phyloP scores from a whole-genome alignment of 495 filamentous ascomycete species.

The Aspergillus ellipticus region DNA sequence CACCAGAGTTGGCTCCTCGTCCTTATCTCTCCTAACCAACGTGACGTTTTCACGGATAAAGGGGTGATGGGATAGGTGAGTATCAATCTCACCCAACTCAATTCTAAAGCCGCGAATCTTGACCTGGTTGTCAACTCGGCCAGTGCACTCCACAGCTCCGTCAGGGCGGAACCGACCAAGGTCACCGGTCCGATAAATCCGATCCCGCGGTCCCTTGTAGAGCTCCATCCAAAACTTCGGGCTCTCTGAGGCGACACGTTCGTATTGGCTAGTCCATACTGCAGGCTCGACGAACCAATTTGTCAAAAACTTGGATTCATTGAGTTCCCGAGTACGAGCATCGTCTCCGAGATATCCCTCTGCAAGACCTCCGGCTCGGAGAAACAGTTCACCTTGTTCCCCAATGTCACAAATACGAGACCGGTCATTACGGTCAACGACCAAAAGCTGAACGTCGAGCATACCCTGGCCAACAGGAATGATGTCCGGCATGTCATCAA shows the following conservation, averaged over 20 bases:
- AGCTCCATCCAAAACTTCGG: slow-evolving; percentile 66
- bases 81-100: slow-evolving; percentile 92
- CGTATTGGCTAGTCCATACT: slow-evolving; percentile 65
- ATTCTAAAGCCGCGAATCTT: slow-evolving; percentile 96
- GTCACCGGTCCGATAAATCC: slow-evolving; percentile 82
- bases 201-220: slow-evolving; percentile 80
- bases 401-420: slow-evolving; percentile 72
- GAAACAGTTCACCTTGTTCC: slow-evolving; percentile 83
- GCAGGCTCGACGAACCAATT: slow-evolving; percentile 86
- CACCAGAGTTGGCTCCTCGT: slow-evolving; percentile 86
- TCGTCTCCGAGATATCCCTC: slow-evolving; percentile 71
- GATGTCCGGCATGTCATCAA: slow-evolving; percentile 71
- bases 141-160: slow-evolving; percentile 71
- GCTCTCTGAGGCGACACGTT: slow-evolving; percentile 33
- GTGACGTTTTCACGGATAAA: slow-evolving; percentile 86
- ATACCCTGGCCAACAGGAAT: slow-evolving; percentile 89
- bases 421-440: slow-evolving; percentile 76
- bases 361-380: slow-evolving; percentile 83
- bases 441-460: slow-evolving; percentile 87
- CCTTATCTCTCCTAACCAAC: slow-evolving; percentile 77
- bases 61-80: slow-evolving; percentile 70
- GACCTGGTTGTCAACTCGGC: slow-evolving; percentile 84
- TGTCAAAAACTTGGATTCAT: slow-evolving; percentile 72
- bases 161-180: slow-evolving; percentile 70
- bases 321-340: slow-evolving; percentile 54